A percentile compares a stretch with the other conserved stretches of the same genome.
These are phyloP conservation scores for Pelagomonas calceolata DNA, from an alignment of 108 stramenopile genomes.

Conservation along the genomic window DNA sequence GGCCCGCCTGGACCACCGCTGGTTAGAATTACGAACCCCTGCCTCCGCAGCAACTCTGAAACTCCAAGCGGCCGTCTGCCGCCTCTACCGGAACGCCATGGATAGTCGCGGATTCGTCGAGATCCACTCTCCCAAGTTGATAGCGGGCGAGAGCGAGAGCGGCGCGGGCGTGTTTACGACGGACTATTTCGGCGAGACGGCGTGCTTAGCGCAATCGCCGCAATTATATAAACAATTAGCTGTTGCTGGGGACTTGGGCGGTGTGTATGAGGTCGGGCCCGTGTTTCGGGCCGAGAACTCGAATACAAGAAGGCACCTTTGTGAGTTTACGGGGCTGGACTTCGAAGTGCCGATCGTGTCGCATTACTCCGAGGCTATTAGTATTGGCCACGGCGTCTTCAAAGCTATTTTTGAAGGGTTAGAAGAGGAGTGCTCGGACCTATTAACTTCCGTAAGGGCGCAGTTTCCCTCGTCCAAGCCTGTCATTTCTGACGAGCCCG, in stretches of 20 bases:
- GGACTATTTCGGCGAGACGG: slow-evolving; percentile 85
- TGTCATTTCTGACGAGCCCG: slow-evolving; percentile 81
- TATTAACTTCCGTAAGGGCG: slow-evolving; percentile 68
- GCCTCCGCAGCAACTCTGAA: slow-evolving; percentile 92
- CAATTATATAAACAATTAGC: slow-evolving; percentile 99
- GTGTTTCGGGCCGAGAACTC: slow-evolving; percentile 95
- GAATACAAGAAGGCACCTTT: slow-evolving; percentile 81
- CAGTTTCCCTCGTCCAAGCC: slow-evolving; percentile 84
- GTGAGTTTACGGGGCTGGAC: slow-evolving; percentile 92
- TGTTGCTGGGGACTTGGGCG: slow-evolving; percentile 73
- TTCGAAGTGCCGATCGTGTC: slow-evolving; percentile 91
- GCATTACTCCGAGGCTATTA: slow-evolving; percentile 86
- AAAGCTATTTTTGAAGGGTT: slow-evolving; percentile 85
- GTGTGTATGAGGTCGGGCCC: slow-evolving; percentile 91
- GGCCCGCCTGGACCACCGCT: slow-evolving; percentile 70
- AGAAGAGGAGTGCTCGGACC: slow-evolving; percentile 62
- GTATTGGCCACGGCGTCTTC: slow-evolving; percentile 80
- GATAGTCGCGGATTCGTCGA: slow-evolving; percentile 79
- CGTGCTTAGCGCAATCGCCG: slow-evolving; percentile 92
- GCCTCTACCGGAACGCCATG: slow-evolving; percentile 77
- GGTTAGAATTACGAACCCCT: slow-evolving; percentile 87
- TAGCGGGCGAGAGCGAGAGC: slow-evolving; percentile 86
- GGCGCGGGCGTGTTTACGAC: slow-evolving; percentile 92
- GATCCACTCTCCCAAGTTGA: slow-evolving; percentile 89
- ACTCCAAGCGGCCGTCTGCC: slow-evolving; percentile 76